Evolutionary conservation across 768 basidiomycete species (phyloP).

Genomic region (Udeniomyces megalosporus): DNA sequence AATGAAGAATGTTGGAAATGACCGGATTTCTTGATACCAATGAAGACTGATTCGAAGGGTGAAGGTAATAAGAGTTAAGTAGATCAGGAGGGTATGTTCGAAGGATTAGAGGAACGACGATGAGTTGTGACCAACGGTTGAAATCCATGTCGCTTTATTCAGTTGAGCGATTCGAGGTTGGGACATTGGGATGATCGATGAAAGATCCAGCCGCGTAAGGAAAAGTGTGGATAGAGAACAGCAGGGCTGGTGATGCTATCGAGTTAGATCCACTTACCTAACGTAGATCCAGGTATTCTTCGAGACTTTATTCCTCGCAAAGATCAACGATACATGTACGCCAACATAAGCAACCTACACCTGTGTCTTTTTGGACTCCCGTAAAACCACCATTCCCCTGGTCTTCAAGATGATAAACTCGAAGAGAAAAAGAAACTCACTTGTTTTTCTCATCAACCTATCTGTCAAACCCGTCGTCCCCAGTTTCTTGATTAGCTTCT

Average conservation of each 20-base stretch:
- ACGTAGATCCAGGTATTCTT: constrained; percentile 57
- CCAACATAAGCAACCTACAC: too few species aligned
- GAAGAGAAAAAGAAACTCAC: constrained; percentile 17
- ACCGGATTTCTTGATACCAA: constrained; percentile 51
- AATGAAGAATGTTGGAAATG: constrained; percentile 51
- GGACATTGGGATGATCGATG: too few species aligned
- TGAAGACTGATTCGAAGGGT: constrained; percentile 37
- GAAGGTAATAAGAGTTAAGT: constrained; percentile 27
- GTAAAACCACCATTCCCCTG: too few species aligned
- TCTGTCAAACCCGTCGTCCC: constrained; percentile 41
- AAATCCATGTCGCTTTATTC: constrained; percentile 5
- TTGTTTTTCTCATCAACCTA: constrained; percentile 41
- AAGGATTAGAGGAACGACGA: too few species aligned
- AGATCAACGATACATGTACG: too few species aligned
- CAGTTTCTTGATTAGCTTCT: constrained; percentile 31
- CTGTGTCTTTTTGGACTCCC: too few species aligned
- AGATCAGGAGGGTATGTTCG: background rate
- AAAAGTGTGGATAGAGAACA: too few species aligned
- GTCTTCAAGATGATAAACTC: background rate
- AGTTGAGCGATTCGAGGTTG: too few species aligned
- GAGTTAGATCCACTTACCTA: constrained; percentile 26
- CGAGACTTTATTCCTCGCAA: constrained; percentile 12
- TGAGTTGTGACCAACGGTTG: constrained; percentile 41
- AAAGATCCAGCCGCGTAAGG: constrained; percentile 14
- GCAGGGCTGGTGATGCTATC: constrained; percentile 30